Conservation (phyloP, 23 red algal species). For the Chondrus crispus region DNA sequence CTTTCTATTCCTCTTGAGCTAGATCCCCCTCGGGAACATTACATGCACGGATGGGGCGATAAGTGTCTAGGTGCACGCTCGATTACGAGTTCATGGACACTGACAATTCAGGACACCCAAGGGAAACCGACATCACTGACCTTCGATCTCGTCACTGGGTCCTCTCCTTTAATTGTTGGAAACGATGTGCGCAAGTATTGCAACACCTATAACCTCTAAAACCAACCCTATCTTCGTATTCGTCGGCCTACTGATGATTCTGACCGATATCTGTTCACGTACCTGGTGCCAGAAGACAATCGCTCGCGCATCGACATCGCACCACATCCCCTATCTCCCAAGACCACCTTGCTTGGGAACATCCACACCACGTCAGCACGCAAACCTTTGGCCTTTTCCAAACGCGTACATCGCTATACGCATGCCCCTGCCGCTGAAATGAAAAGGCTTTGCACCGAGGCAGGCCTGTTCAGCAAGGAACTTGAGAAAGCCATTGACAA, state of each 20-base stretch:
- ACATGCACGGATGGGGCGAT: slow-evolving; percentile 7
- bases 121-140: background rate
- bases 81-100: background rate
- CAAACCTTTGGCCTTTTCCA: background rate
- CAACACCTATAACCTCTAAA: background rate
- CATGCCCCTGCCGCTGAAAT: background rate
- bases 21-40: background rate
- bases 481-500: background rate
- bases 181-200: background rate
- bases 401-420: background rate
- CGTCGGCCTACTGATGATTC: background rate
- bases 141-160: background rate
- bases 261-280: background rate
- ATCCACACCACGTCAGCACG: background rate
- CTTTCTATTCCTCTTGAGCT: background rate
- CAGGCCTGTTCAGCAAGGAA: background rate
- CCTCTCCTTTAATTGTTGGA: background rate
- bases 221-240: background rate
- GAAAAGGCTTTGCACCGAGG: background rate
- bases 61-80: background rate
- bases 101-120: background rate
- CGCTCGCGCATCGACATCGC: background rate
- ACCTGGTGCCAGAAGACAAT: background rate
- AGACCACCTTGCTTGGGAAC: background rate
- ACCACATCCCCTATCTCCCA: background rate